Base-by-base conservation (phyloP, 805 yeast species). In the Wickerhamomyces sydowiorum region DNA sequence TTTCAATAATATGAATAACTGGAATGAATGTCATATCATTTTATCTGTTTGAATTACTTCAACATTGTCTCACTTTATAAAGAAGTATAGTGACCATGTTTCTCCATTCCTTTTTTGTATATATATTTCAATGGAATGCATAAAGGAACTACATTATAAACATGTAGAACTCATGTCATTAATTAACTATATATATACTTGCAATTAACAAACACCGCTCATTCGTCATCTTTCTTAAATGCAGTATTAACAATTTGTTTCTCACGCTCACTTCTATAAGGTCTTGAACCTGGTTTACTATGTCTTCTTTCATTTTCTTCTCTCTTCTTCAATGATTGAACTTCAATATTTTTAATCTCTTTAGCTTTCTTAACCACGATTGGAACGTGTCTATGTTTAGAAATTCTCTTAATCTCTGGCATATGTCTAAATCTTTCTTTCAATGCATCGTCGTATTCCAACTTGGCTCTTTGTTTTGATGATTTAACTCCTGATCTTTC, bases 381-480 rank as follows among this genome's bases (percentile, higher is more conserved):
- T 19, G 99, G 99, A 41, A 91, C 72, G 60, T 93, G 97, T 62
- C 99, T 80, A 66, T 93, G 98, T 64, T 90, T 79, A 23, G 88
- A 69, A 47, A 93, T 93, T 54, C 97, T 76, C 57, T 78, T 79
- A 57, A 93, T 84, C 64, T 93, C 99, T 1, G 99, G 99, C 98
- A 93, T 90, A 67, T 82, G 82, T 67, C 86, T 86, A 73, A 78
- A 93, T 60, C 96, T 76, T 57, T 91, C 95, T 65, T 90, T 90
- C 63, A 93, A 75, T 38, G 95, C 91, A 41, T 78, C 86, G 61
- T 88, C 96, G 65, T 93, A 91, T 64, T 91, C 96, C 54, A 89
- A 68, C 64, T 87, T 86, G 53, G 81, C 66, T 60, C 93, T 78
- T 65, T 87, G 85, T 54, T 85, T 78, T 9, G 93, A 67, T 2